Evolutionary conservation across 169 alveolate genomes (phyloP), one percentile per base, ranked within the genome.

Genomic region (Eimeria acervulina): DNA sequence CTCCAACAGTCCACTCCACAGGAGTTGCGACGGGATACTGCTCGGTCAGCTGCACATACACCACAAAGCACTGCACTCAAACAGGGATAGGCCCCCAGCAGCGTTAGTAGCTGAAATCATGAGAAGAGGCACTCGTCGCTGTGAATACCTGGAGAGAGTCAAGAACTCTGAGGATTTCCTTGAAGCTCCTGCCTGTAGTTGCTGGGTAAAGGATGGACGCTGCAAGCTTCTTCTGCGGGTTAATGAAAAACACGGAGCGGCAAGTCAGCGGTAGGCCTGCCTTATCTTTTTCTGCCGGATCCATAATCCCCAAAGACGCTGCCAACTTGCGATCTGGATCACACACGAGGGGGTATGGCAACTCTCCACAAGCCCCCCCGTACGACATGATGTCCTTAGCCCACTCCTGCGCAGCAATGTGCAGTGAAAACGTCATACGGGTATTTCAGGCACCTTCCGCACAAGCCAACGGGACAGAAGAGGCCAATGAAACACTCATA

Each of bases 231-330:
- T 89, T 93, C 59, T 97, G 96, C 10, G 98, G 97, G 51, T 97
- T 97, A 68, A 97, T 97, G 88, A 95, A 95, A 72, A 96, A 97
- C 51, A 96, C 97, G 47, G 97, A 94, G 76, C 98, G 97, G 44
- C 97, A 95, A 19, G 98, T 96, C 76, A 97, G 95, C 28, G 98
- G 98, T 28, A 97, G 55, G 15, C 98, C 98, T 12, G 76, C 92
- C 28, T 94, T 85, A 66, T 97, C 97, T 70, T 95, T 96, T 90
- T 96, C 98, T 40, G 95, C 95, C 59, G 98, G 98, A 47, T 97
- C 98, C 97, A 97, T 89, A 17, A 97, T 97, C 74, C 98, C 98
- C 84, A 96, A 95, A 33, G 55, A 91, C 6, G 94, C 89, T 15
- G 97, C 97, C 78, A 96, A 68, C 44, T 94, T 47, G 93, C 98